phyloP scores from a whole-genome alignment of 345 rosid species.

The Citrus trifoliata region DNA sequence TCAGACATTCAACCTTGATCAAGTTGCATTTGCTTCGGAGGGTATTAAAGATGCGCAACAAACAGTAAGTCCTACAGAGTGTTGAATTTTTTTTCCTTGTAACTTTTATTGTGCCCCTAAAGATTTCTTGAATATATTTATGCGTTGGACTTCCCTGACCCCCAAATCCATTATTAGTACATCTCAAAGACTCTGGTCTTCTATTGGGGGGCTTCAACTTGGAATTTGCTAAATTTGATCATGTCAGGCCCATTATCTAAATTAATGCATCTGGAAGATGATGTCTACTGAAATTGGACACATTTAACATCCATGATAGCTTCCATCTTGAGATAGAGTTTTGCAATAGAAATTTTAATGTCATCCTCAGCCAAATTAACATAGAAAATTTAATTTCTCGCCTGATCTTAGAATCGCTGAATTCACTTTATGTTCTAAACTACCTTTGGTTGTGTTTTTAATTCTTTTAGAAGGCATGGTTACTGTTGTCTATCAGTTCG shows the following conservation, averaged over 20 bases:
- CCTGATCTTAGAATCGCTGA: background rate
- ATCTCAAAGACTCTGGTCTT: background rate
- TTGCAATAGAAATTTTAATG: background rate
- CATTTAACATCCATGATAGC: background rate
- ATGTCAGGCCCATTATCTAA: background rate
- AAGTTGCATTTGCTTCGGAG: constrained; percentile 98
- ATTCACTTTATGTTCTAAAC: background rate
- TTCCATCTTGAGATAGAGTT: background rate
- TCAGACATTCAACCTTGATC: constrained; percentile 98
- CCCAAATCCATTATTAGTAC: background rate
- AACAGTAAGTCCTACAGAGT: constrained; percentile 56
- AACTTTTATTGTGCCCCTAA: background rate
- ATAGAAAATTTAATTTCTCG: background rate
- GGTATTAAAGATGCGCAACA: constrained; percentile 98
- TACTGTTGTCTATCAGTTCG: background rate
- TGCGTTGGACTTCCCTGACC: background rate
- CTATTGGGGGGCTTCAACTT: background rate
- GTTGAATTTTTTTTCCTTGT: background rate
- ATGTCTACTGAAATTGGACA: background rate
- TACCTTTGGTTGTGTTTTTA: background rate
- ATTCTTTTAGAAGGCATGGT: background rate
- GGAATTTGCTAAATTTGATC: background rate
- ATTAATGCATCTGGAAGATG: background rate
- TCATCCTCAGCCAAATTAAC: background rate
- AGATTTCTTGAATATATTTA: background rate